Percentiles rank a stretch among this genome's conserved stretches.
Evolutionary conservation across 768 basidiomycete genomes (phyloP).

Genomic region (Dentipellis fragilis): DNA sequence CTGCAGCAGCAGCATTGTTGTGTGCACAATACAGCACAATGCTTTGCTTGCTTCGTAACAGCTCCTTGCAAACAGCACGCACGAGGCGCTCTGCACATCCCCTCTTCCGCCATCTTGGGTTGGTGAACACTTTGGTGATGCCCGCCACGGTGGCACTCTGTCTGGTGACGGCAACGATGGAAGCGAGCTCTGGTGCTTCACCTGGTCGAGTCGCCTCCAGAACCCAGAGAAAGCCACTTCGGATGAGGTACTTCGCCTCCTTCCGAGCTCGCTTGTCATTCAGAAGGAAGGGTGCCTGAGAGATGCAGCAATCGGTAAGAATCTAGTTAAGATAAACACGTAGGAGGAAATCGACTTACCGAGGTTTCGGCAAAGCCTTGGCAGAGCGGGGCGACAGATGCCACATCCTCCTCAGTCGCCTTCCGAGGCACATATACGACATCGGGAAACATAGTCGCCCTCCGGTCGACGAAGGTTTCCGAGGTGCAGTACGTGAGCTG

Average conservation of each 20-base stretch:
- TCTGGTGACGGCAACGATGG: conserved; percentile 59
- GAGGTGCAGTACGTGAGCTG: conserved; percentile 45
- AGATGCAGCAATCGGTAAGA: not conserved
- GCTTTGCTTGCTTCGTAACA: conserved; percentile 30
- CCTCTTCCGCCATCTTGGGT: conserved; percentile 35
- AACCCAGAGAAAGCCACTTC: conserved; percentile 46
- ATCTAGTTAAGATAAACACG: not conserved
- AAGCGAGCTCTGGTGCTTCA: conserved; percentile 36
- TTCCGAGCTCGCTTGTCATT: conserved; percentile 27
- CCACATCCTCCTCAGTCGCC: conserved; percentile 27
- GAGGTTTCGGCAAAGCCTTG: conserved; percentile 47
- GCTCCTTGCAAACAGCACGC: conserved; percentile 42
- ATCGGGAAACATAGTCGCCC: conserved; percentile 6
- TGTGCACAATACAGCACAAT: conserved; percentile 63
- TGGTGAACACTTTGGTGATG: conserved; percentile 67
- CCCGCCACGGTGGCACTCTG: conserved; percentile 46
- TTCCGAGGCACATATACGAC: conserved; percentile 29
- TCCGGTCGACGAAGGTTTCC: conserved; percentile 20
- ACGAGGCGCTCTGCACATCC: conserved; percentile 58
- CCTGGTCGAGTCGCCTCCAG: conserved; percentile 31
- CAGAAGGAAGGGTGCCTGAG: conserved; percentile 48
- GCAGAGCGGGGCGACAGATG: conserved; percentile 36
- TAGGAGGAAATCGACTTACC: conserved; percentile 26
- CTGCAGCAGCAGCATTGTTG: conserved; percentile 39
- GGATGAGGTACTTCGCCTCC: conserved; percentile 45